Evolutionary conservation across 1,284 basidiomycete species (phyloP).

Genomic region (Meripilus lineatus): DNA sequence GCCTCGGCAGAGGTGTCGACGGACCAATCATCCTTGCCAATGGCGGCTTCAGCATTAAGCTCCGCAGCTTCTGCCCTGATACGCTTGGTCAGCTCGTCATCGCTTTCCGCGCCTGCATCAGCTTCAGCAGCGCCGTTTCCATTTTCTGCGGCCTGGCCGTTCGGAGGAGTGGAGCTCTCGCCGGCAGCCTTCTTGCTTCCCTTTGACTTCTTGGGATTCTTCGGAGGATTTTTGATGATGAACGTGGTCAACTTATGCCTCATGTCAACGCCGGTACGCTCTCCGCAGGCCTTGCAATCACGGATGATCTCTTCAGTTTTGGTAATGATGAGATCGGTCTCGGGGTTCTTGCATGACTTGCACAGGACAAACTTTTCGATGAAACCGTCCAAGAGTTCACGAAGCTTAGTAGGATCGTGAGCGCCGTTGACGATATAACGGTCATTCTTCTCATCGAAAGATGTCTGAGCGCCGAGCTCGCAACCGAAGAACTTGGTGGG

Average conservation of each 20-base stretch:
- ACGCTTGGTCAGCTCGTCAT: conserved; percentile 79
- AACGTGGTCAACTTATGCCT: conserved; percentile 95
- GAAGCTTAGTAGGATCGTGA: conserved; percentile 88
- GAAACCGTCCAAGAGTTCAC: conserved; percentile 94
- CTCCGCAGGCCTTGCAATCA: conserved; percentile 98
- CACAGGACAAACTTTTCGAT: conserved; percentile 99
- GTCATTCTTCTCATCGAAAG: conserved; percentile 95
- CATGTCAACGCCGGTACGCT: conserved; percentile 92
- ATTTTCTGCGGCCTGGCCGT: conserved; percentile 37
- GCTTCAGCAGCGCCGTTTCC: conserved; percentile 42
- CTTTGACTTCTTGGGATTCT: conserved; percentile 79
- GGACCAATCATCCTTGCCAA: conserved; percentile 82
- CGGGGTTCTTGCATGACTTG: conserved; percentile 97
- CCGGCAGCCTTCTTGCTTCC: conserved; percentile 42
- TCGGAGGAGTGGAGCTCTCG: conserved; percentile 24
- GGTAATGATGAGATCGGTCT: conserved; percentile 93
- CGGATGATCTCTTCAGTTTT: conserved; percentile 88
- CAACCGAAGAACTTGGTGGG: conserved; percentile 99
- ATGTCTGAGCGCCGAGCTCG: conserved; percentile 97
- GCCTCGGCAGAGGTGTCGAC: conserved; percentile 91
- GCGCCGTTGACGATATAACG: conserved; percentile 99
- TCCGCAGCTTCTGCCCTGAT: conserved; percentile 86
- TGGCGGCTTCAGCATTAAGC: conserved; percentile 54
- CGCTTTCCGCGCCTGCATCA: conserved; percentile 54
- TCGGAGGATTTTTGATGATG: conserved; percentile 97